These are phyloP conservation scores for Amborella trichopoda DNA, from an alignment of 164 flowering plant genomes.

Conservation along the genomic window DNA sequence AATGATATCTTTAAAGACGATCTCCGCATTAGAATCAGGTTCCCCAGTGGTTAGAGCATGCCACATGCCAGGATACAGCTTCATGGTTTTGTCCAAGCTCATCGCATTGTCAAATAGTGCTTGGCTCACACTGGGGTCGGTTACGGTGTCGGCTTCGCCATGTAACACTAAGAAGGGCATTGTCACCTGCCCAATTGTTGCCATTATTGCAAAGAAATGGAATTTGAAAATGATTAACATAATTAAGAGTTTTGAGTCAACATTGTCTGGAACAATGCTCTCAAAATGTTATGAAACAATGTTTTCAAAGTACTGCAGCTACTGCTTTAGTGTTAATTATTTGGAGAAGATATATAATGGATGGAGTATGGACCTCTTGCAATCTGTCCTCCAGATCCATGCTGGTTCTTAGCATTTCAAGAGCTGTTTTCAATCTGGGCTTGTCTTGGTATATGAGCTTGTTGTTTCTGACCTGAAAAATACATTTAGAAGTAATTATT, in stretches of 20 bases:
- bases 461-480: conserved; percentile 54
- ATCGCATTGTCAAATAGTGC: conserved; percentile 67
- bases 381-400: conserved; percentile 65
- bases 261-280: too few relatives aligned
- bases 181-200: conserved; percentile 33
- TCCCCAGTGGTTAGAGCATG: conserved; percentile 85
- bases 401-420: conserved; percentile 91
- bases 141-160: conserved; percentile 85
- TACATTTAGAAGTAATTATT: too few relatives aligned
- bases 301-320: not conserved
- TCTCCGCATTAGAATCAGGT: conserved; percentile 65
- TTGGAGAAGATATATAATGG: not conserved
- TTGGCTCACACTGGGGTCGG: conserved; percentile 86
- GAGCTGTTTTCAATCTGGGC: conserved; percentile 89
- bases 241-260: not conserved
- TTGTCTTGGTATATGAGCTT: conserved; percentile 85
- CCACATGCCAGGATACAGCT: conserved; percentile 92
- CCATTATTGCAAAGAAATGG: not conserved
- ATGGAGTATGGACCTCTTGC: conserved; percentile 29
- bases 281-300: not conserved
- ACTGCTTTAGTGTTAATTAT: not conserved
- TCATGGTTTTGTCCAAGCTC: conserved; percentile 74
- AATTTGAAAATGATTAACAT: not conserved
- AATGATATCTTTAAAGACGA: conserved; percentile 66
- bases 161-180: conserved; percentile 83